A percentile compares a stretch with the other conserved stretches of the same genome.
Conservation (phyloP, 2,329 filamentous ascomycete genomes). For the Neofusicoccum laricinum region DNA sequence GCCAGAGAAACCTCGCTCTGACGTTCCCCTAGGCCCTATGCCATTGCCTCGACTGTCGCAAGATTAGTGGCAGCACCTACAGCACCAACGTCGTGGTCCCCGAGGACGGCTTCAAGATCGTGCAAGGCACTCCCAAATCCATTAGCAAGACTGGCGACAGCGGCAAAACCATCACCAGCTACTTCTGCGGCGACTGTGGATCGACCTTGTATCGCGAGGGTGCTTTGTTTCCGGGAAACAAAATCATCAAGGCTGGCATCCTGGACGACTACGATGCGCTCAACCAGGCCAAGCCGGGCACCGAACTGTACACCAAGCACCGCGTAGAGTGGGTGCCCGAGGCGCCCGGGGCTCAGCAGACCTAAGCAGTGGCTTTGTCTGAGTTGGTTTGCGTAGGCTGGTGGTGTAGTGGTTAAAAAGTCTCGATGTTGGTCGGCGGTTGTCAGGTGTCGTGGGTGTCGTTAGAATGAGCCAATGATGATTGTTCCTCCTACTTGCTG, state of each 20-base stretch:
- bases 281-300: constrained; percentile 32
- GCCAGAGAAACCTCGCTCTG: neutral
- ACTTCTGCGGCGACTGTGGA: constrained; percentile 46
- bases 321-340: constrained; percentile 41
- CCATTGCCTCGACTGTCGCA: constrained; percentile 58
- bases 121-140: constrained; percentile 50
- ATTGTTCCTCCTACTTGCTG: neutral
- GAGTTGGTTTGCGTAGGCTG: neutral
- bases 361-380: neutral
- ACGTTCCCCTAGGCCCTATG: neutral
- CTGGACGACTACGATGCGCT: constrained; percentile 9
- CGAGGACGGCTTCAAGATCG: constrained; percentile 44
- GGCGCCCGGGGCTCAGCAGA: neutral
- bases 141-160: constrained; percentile 50
- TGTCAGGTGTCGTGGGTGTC: neutral
- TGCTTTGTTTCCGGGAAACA: neutral
- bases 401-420: neutral
- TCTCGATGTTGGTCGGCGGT: neutral
- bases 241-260: constrained; percentile 8
- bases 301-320: constrained; percentile 39
- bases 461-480: neutral
- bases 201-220: neutral
- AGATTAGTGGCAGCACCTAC: constrained; percentile 54
- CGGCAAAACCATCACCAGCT: constrained; percentile 53
- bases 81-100: constrained; percentile 50